Percentiles rank a stretch among this genome's conserved stretches.
Evolutionary conservation across 2,329 filamentous ascomycete genomes (phyloP).

Genomic region (Talaromyces sp.): DNA sequence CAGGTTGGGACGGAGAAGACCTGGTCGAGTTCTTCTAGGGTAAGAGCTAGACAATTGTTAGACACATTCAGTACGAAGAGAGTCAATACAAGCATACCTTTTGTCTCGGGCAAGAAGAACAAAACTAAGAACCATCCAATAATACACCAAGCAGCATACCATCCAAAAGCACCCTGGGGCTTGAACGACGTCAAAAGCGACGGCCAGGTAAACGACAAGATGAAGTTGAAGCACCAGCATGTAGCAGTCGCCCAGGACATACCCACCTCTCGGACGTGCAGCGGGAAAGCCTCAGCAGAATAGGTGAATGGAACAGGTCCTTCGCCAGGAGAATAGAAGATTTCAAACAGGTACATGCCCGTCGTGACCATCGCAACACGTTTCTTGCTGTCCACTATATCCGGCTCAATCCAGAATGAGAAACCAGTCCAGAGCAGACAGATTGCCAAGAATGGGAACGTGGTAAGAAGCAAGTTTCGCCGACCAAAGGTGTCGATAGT

Average conservation of each 20-base stretch:
- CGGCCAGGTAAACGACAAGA: slow-evolving; percentile 54
- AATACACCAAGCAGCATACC: slow-evolving; percentile 57
- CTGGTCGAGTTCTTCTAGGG: slow-evolving; percentile 49
- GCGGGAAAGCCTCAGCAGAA: slow-evolving; percentile 61
- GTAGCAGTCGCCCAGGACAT: slow-evolving; percentile 59
- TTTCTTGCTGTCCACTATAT: slow-evolving; percentile 27
- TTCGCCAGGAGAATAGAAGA: slow-evolving; percentile 55
- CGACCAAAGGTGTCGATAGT: slow-evolving; percentile 66
- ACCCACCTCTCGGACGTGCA: slow-evolving; percentile 60
- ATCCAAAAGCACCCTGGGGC: slow-evolving; percentile 54
- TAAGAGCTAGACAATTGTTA: slow-evolving; percentile 28
- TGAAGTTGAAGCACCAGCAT: slow-evolving; percentile 56
- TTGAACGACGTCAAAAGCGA: slow-evolving; percentile 48
- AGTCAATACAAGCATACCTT: slow-evolving; percentile 27
- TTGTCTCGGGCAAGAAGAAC: slow-evolving; percentile 52
- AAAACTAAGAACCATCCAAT: slow-evolving; percentile 52
- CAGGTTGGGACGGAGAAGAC: slow-evolving; percentile 53
- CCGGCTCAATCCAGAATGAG: slow-evolving; percentile 48
- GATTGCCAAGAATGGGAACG: slow-evolving; percentile 59
- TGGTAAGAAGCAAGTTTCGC: slow-evolving; percentile 59
- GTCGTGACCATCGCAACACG: slow-evolving; percentile 43
- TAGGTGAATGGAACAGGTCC: slow-evolving; percentile 64
- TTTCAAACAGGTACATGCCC: slow-evolving; percentile 49
- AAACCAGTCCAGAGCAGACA: slow-evolving; percentile 51
- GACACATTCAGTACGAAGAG: neutral